Base-by-base conservation (phyloP, 345 rosid species). In the Pugionium dolabratum region DNA sequence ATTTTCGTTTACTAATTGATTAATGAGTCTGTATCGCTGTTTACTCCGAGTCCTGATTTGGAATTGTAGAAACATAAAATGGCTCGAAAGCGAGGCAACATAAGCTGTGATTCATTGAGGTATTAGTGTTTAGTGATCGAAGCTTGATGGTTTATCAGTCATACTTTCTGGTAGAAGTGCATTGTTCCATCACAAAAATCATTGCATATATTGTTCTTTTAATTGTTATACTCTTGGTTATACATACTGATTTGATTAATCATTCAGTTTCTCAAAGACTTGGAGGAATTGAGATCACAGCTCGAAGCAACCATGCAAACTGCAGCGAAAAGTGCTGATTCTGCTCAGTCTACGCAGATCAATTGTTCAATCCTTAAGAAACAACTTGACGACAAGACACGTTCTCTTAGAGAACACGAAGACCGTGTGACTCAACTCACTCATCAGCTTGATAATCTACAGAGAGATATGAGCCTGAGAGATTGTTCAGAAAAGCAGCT, bases 401-500 rank as follows among this genome's bases (percentile, higher is more conserved):
- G 69, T 53, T 86, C 89, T 8, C 75, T 90, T 29, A 83, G 77
- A 64, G 96, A 86, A 71, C 95, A 87, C 0, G 91, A 90, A 73
- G 82, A 81, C 42, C 88, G 84, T 52, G 80, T 90, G 40, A 78
- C 83, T 70, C 79, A 78, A 70, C 81, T 90, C 9, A 83, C 79
- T 9, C 79, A 81, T 69, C 87, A 81, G 61, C 69, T 90, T 66
- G 88, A 85, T 61, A 66, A 66, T 49, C 73, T 93, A 55, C 96
- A 80, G 62, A 90, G 82, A 76, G 91, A 82, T 73, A 70, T 93
- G 64, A 85, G 82, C 52, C 74, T 75, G 2, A 86, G 97, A 79
- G 96, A 88, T 58, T 74, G 54, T 37, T 88, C 97, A 33, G 90
- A 90, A 54, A 85, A 76, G 77, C 94, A 85, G 47, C 77, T 93